These are phyloP conservation scores for Wickerhamiella occidentalis DNA, from an alignment of 805 yeast genomes.

Conservation along the genomic window DNA sequence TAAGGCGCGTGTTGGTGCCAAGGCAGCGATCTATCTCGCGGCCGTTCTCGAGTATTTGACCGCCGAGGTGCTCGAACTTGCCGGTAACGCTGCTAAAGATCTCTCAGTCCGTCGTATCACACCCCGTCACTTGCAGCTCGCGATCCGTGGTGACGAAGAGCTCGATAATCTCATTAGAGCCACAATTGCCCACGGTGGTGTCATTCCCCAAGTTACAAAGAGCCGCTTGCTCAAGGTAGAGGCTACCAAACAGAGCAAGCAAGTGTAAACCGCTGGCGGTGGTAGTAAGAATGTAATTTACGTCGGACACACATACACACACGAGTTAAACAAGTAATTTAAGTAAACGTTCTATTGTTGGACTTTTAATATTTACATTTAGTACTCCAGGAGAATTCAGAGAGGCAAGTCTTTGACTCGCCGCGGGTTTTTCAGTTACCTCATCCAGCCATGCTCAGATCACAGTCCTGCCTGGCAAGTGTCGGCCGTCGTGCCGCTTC, in stretches of 20 bases:
- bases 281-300: background rate
- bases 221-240: slow-evolving; percentile 64
- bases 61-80: slow-evolving; percentile 94
- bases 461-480: background rate
- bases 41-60: slow-evolving; percentile 94
- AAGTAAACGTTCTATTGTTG: background rate
- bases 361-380: background rate
- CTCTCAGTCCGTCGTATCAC: slow-evolving; percentile 98
- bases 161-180: slow-evolving; percentile 87
- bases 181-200: slow-evolving; percentile 99
- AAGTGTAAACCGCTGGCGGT: slow-evolving; percentile 5
- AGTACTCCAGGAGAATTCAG: no score
- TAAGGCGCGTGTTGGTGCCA: slow-evolving; percentile 76
- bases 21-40: slow-evolving; percentile 94
- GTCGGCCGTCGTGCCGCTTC: background rate
- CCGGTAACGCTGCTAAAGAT: slow-evolving; percentile 98
- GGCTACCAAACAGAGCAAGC: slow-evolving; percentile 30
- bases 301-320: background rate
- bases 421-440: background rate
- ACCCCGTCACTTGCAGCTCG: slow-evolving; percentile 97
- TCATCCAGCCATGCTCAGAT: slow-evolving; percentile 2
- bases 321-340: background rate
- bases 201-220: slow-evolving; percentile 92
- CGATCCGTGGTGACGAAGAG: slow-evolving; percentile 98
- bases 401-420: no score